phyloP scores from a whole-genome alignment of 257 asterid genomes.

The Parsonsia alboflavescens region DNA sequence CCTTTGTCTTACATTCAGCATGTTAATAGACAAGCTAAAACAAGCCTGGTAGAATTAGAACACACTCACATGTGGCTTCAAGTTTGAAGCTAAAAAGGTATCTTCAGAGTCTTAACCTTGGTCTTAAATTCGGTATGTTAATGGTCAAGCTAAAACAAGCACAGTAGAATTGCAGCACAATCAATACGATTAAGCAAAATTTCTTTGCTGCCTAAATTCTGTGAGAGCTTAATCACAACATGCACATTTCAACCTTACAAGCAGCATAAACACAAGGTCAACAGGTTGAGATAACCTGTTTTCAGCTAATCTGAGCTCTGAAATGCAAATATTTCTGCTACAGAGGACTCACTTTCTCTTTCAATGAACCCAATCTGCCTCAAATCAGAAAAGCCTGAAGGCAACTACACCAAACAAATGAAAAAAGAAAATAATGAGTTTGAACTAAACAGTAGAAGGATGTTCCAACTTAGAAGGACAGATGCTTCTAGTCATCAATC shows the following conservation, averaged over 20 bases:
- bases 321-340: not conserved
- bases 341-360: constrained; percentile 33
- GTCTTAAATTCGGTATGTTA: too few species aligned
- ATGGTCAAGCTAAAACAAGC: too few species aligned
- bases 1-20: not conserved
- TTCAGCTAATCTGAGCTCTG: not conserved
- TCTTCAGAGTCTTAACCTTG: too few species aligned
- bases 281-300: not conserved
- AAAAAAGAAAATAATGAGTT: not conserved
- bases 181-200: too few species aligned
- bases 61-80: not conserved
- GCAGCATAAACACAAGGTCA: not conserved
- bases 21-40: not conserved
- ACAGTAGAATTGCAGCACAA: too few species aligned
- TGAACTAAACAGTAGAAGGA: too few species aligned
- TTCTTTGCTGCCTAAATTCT: too few species aligned
- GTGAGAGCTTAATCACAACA: not conserved
- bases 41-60: not conserved
- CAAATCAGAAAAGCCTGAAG: constrained; percentile 37
- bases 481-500: not conserved
- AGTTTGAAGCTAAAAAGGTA: too few species aligned
- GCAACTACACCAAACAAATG: constrained; percentile 31
- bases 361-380: constrained; percentile 48
- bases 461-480: not conserved
- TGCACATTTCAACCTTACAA: not conserved